phyloP scores from a whole-genome alignment of 345 rosid genomes.

The Salix arbutifolia region DNA sequence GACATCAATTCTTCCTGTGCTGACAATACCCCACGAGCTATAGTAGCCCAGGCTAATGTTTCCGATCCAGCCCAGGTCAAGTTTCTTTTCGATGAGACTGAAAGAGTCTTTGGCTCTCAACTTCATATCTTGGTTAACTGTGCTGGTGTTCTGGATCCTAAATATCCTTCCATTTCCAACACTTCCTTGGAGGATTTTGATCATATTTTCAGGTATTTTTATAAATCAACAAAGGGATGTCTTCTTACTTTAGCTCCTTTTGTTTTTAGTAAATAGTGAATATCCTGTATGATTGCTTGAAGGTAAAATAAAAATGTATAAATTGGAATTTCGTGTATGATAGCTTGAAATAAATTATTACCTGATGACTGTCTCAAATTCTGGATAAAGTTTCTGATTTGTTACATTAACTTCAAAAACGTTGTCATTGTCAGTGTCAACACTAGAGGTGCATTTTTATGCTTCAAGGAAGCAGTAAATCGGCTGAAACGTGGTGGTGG shows the following conservation, averaged over 20 bases:
- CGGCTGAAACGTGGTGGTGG: conserved; percentile 26
- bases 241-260: neutral
- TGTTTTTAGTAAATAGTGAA: too few relatives aligned
- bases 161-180: conserved; percentile 29
- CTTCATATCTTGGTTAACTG: conserved; percentile 36
- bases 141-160: conserved; percentile 31
- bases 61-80: conserved; percentile 37
- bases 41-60: conserved; percentile 24
- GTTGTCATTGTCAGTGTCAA: conserved; percentile 18
- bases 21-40: conserved; percentile 11
- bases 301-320: too few relatives aligned
- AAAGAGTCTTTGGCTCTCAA: conserved; percentile 26
- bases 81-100: conserved; percentile 34
- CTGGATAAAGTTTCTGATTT: too few relatives aligned
- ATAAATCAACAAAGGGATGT: too few relatives aligned
- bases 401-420: neutral
- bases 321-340: too few relatives aligned
- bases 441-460: conserved; percentile 31
- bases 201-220: conserved; percentile 24
- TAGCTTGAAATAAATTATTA: too few relatives aligned
- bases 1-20: conserved; percentile 20
- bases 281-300: too few relatives aligned
- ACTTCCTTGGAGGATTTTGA: conserved; percentile 36
- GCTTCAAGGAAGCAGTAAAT: conserved; percentile 34
- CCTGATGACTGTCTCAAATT: too few relatives aligned